Evolutionary conservation across 805 yeast genomes (phyloP), one percentile per base, ranked within the genome.

Genomic region (Alloascoidea africana): DNA sequence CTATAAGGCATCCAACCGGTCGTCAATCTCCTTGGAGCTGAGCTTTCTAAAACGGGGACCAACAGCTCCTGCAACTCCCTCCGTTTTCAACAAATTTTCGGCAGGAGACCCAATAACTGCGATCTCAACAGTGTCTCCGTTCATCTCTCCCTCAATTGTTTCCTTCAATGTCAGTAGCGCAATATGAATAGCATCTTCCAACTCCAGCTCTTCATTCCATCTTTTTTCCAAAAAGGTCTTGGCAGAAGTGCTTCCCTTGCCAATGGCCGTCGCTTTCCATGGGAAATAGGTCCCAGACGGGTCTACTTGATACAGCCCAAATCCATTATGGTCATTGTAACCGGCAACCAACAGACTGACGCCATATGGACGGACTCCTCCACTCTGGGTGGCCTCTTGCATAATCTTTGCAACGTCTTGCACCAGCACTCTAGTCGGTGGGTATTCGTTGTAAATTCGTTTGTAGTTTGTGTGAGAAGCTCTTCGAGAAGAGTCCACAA

Each of bases 211-310:
- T 46, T 86, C 94, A 55, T 87, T 89, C 96, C 97, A 91, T 62
- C 99, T 77, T 63, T 91, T 91, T 58, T 91, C 99, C 53, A 91
- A 63, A 51, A 91, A 91, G 1, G 97, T 89, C 65, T 93, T 91
- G 27, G 97, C 98, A n/a, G 94, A 84, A 34, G 76, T 75, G 3
- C 96, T 77, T 17, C 96, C 94, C 55, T 86, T 87, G 45, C 99
- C 99, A 50, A 91, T 91, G 16, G 98, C 97, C 3, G 98, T 89
- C 30, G 98, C 98, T 60, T 89, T 91, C 99, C 99, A 91, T 5
- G 99, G 97, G 69, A 84, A 91, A 58, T 80, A 91, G 32, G 96
- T 76, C 5, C 99, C 99, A 3, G 94, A 81, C 3, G 99, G 99
- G 62, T 91, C 99, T 36, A 91, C 94, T 61, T 91, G 99, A 58